Base-by-base conservation (phyloP, 352 stramenopile species). In the Globisporangium echinulatum region DNA sequence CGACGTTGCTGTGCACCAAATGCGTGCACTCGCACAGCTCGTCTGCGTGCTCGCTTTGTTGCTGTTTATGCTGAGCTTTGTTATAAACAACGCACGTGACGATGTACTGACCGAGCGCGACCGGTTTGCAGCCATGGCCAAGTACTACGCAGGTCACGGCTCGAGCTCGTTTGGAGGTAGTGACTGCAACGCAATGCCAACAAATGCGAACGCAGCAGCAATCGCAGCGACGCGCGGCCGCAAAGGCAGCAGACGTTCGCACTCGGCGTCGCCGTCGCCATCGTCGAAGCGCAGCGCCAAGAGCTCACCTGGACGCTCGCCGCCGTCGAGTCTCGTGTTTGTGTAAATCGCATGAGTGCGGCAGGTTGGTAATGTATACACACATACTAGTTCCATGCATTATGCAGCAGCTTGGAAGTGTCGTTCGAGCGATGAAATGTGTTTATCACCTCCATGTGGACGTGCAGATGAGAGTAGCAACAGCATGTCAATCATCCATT, bases 1-100 rank as follows among this genome's bases (percentile, higher is more conserved):
- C 48, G 73, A 80, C 46, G 67, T 75, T 47, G 70, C 67, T 0
- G 75, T 83, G 25, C 69, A 86, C 56, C 74, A 88, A 59, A 64
- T 86, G 9, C 74, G 76, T n/a, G 74, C 79, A 15, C 71, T 82
- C 1, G 72, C 79, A 9, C 79, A 88, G 58, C 67, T 86, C 25
- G 69, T 63, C 7, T 84, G 75, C 52, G 71, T 88, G 48, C 61
- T 86, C 46, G 75, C 73, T 49, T 61, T 88, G 36, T 66, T 86
- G 14, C 68, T 61, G n/a, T 88, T 85, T 61, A 52, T 66, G 38
- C 56, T 88, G 40, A 86, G 76, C 59, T 88, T 86, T 56, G 68
- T 86, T 25, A 66, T 62, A 54, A 75, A 85, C 63, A 81, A 81
- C 65, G 58, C 63, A 13, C 73, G 71, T 38, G 65, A 69, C 4